A percentile compares a stretch with the other conserved stretches of the same genome.
Evolutionary conservation across 768 basidiomycete genomes (phyloP).

Genomic region (Russula vinacea): DNA sequence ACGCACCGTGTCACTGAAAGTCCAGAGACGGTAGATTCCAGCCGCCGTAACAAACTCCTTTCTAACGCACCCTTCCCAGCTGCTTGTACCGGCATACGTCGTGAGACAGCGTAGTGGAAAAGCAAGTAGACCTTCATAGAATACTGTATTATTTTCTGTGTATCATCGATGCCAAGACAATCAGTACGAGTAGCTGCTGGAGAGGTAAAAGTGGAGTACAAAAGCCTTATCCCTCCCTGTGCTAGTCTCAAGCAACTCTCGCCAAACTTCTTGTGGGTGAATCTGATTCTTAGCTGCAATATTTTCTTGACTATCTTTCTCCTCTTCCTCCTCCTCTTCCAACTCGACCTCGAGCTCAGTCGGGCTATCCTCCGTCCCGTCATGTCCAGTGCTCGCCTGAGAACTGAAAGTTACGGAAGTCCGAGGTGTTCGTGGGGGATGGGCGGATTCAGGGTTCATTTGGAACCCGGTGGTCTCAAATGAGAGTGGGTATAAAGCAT

Average conservation of each 20-base stretch:
- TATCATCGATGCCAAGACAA: constrained; percentile 4
- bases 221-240: constrained; percentile 82
- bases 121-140: constrained; percentile 70
- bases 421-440: constrained; percentile 75
- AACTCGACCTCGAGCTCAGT: constrained; percentile 32
- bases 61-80: constrained; percentile 52
- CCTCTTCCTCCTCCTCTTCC: constrained; percentile 36
- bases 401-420: constrained; percentile 45
- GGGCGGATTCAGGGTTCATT: constrained; percentile 76
- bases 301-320: constrained; percentile 34
- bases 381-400: constrained; percentile 43
- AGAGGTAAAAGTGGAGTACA: constrained; percentile 46
- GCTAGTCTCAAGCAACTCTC: constrained; percentile 73
- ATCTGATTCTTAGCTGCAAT: constrained; percentile 45
- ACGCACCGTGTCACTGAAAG: constrained; percentile 72
- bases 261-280: constrained; percentile 67
- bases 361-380: constrained; percentile 34
- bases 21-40: constrained; percentile 60
- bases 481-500: constrained; percentile 50
- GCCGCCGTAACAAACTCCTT: constrained; percentile 52
- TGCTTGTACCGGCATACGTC: constrained; percentile 48
- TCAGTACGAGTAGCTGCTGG: constrained; percentile 2
- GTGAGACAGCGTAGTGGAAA: constrained; percentile 56
- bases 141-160: constrained; percentile 85
- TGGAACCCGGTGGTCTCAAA: constrained; percentile 64